phyloP scores from a whole-genome alignment of 164 flowering plant species.

The Pachysandra terminalis region DNA sequence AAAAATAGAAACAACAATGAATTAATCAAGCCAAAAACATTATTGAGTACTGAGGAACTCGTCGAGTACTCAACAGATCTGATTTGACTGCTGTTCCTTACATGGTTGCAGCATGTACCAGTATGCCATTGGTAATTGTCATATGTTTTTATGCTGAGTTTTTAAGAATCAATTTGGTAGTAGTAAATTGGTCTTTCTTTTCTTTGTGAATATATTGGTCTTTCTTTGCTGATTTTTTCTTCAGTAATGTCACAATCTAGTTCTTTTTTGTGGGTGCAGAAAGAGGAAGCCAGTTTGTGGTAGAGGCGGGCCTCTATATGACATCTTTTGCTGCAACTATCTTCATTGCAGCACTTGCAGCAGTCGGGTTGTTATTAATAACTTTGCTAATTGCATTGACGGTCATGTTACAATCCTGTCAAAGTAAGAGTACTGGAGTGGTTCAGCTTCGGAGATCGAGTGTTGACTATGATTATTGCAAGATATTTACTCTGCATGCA shows the following conservation, averaged over 20 bases:
- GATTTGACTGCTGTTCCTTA: no score
- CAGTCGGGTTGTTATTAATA: constrained; percentile 43
- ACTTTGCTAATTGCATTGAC: constrained; percentile 47
- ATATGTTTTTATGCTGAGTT: no score
- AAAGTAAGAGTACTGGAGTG: constrained; percentile 39
- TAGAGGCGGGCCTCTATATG: constrained; percentile 54
- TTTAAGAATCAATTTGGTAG: no score
- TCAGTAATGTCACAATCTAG: background rate
- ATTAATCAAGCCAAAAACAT: no score
- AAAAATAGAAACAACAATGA: no score
- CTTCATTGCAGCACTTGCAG: constrained; percentile 46
- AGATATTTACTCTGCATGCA: constrained; percentile 33
- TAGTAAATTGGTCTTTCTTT: no score
- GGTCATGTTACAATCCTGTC: constrained; percentile 60
- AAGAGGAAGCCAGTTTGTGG: constrained; percentile 38
- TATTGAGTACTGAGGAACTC: no score
- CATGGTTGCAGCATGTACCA: no score
- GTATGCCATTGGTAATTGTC: no score
- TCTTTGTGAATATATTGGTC: background rate
- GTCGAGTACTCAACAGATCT: no score
- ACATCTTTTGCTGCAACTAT: constrained; percentile 61
- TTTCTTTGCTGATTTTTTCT: background rate
- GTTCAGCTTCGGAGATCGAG: constrained; percentile 25
- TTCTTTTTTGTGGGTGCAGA: constrained; percentile 23
- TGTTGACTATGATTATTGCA: constrained; percentile 38